A percentile compares a stretch with the other conserved stretches of the same genome.
phyloP scores from a whole-genome alignment of 2,329 filamentous ascomycete genomes.

The Penicillium palitans region DNA sequence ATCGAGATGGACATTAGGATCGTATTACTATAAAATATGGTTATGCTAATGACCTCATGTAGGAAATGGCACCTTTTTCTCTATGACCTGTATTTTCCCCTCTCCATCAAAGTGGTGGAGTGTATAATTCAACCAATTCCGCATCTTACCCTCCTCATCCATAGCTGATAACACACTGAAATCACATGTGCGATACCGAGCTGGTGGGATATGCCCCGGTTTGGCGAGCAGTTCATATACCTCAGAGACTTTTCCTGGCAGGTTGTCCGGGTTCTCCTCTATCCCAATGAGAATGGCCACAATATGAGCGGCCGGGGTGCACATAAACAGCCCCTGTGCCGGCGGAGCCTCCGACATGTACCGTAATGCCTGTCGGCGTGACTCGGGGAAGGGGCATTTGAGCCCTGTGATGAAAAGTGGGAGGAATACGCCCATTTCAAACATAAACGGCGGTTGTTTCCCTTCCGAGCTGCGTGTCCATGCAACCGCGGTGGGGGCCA shows the following conservation, averaged over 20 bases:
- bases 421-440: constrained; percentile 23
- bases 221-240: background rate
- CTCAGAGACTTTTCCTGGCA: background rate
- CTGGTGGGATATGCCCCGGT: background rate
- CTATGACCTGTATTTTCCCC: background rate
- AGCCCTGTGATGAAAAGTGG: constrained; percentile 23
- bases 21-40: background rate
- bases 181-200: background rate
- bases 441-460: constrained; percentile 19
- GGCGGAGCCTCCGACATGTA: constrained; percentile 17
- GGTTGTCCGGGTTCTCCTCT: background rate
- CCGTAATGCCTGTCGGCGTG: constrained; percentile 16
- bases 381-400: constrained; percentile 16
- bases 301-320: background rate
- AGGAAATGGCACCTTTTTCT: background rate
- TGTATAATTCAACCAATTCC: background rate
- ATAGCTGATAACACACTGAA: background rate
- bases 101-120: background rate
- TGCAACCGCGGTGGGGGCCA: constrained; percentile 13
- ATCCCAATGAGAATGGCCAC: background rate
- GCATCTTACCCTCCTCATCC: background rate
- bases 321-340: constrained; percentile 21
- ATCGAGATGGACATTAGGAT: background rate
- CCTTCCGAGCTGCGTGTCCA: constrained; percentile 14
- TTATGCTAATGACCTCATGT: background rate